These are phyloP conservation scores for Yarrowia hollandica DNA, from an alignment of 805 yeast species.

Conservation along the genomic window DNA sequence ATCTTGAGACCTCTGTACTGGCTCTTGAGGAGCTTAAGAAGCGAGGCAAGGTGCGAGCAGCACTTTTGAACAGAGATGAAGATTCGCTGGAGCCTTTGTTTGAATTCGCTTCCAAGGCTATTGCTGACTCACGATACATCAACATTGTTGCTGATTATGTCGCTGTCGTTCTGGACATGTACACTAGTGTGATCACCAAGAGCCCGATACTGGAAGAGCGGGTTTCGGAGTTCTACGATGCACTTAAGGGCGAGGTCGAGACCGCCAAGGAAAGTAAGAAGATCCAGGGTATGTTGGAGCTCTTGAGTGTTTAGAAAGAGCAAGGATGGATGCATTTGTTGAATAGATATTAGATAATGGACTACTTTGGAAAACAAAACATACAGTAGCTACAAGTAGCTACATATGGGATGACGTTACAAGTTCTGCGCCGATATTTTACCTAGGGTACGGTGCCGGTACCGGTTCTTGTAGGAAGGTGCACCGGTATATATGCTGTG, in stretches of 20 bases:
- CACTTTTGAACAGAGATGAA: slow-evolving; percentile 82
- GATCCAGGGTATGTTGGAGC: slow-evolving; percentile 90
- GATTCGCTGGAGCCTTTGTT: slow-evolving; percentile 79
- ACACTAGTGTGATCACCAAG: slow-evolving; percentile 68
- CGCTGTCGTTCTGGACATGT: slow-evolving; percentile 68
- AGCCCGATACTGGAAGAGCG: slow-evolving; percentile 78
- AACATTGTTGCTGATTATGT: slow-evolving; percentile 66
- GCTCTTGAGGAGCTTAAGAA: slow-evolving; percentile 82
- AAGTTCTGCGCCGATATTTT: too few relatives aligned
- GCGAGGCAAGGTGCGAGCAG: slow-evolving; percentile 84
- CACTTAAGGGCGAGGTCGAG: slow-evolving; percentile 65
- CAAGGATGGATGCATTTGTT: slow-evolving; percentile 10
- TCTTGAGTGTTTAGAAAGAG: slow-evolving; percentile 51
- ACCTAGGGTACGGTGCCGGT: too few relatives aligned
- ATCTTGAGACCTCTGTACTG: slow-evolving; percentile 77
- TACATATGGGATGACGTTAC: too few relatives aligned
- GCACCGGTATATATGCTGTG: too few relatives aligned
- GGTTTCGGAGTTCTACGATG: slow-evolving; percentile 54
- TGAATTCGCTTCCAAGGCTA: slow-evolving; percentile 72
- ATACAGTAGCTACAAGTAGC: too few relatives aligned
- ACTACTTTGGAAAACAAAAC: too few relatives aligned
- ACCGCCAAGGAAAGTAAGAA: slow-evolving; percentile 85
- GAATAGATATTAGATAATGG: slow-evolving; percentile 7
- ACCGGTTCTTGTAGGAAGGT: too few relatives aligned
- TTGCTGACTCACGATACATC: slow-evolving; percentile 77